Conservation (phyloP, 2,329 filamentous ascomycete species). For the Verticillium isaacii region DNA sequence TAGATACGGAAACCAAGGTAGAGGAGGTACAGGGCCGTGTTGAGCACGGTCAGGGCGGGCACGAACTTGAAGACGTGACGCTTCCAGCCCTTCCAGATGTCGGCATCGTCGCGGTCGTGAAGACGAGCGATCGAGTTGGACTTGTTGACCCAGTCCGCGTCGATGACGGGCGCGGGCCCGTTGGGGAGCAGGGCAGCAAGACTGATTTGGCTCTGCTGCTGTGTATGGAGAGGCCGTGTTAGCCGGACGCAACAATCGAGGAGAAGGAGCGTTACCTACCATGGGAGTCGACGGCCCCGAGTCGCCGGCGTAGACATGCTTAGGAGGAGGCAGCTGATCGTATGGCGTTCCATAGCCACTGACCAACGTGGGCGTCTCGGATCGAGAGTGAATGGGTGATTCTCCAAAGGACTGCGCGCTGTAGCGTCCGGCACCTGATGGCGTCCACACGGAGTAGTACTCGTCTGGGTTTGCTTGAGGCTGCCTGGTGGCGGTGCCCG, state of each 20-base stretch:
- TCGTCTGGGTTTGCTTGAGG: conserved; percentile 1
- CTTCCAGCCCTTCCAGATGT: conserved; percentile 41
- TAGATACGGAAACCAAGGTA: conserved; percentile 48
- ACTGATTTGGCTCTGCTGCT: conserved; percentile 32
- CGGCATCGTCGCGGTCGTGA: conserved; percentile 35
- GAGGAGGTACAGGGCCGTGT: conserved; percentile 34
- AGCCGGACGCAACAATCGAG: not conserved
- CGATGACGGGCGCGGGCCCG: conserved; percentile 18
- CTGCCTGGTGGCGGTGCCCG: not conserved
- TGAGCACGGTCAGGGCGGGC: conserved; percentile 33
- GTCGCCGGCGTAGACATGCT: conserved; percentile 11
- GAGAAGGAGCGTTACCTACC: conserved; percentile 9
- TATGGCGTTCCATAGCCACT: conserved; percentile 20
- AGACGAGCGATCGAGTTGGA: conserved; percentile 30
- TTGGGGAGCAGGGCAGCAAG: conserved; percentile 32
- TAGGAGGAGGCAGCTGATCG: conserved; percentile 13
- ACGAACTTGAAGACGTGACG: conserved; percentile 31
- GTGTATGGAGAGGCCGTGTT: not conserved
- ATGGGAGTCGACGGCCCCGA: conserved; percentile 19
- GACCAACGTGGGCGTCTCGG: conserved; percentile 22
- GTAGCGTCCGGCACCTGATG: conserved; percentile 3
- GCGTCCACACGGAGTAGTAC: not conserved
- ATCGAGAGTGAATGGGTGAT: conserved; percentile 14
- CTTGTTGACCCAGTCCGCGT: conserved; percentile 26
- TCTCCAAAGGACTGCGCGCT: conserved; percentile 12